Evolutionary conservation across 495 filamentous ascomycete genomes (phyloP).

Genomic region (Neurospora pannonica): DNA sequence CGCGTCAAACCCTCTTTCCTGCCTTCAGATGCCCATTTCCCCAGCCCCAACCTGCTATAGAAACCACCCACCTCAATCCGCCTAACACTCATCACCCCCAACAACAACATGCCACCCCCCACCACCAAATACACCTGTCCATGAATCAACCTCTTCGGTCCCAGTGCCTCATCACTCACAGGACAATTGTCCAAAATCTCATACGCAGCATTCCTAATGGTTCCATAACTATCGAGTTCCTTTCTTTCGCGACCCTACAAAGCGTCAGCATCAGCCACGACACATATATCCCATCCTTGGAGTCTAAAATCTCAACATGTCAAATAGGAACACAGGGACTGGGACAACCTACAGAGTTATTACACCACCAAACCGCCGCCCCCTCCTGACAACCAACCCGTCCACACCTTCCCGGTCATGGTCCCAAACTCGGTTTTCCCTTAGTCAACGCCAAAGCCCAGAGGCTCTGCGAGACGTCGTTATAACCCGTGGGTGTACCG

Average conservation of each 20-base stretch:
- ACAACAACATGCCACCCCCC: neutral
- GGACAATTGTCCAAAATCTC: neutral
- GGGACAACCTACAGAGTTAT: too few species aligned
- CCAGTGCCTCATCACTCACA: neutral
- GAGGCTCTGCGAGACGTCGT: neutral
- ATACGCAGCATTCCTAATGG: neutral
- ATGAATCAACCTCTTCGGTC: neutral
- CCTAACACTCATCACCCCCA: neutral
- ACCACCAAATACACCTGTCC: neutral
- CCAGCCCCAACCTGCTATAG: neutral
- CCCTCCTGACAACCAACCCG: constrained; percentile 13
- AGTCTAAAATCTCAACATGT: too few species aligned
- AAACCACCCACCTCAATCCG: neutral
- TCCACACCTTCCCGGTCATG: constrained; percentile 11
- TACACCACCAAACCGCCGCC: neutral
- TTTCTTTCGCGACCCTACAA: neutral
- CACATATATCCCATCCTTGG: too few species aligned
- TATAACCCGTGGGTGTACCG: neutral
- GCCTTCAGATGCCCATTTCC: neutral
- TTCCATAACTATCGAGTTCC: neutral
- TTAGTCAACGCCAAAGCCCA: neutral
- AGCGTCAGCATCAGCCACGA: neutral
- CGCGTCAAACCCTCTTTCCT: neutral
- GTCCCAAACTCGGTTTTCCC: neutral
- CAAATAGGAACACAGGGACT: too few species aligned